Conservation (phyloP, 371 early-diverging fungal genomes). For the Smittium culicis region DNA sequence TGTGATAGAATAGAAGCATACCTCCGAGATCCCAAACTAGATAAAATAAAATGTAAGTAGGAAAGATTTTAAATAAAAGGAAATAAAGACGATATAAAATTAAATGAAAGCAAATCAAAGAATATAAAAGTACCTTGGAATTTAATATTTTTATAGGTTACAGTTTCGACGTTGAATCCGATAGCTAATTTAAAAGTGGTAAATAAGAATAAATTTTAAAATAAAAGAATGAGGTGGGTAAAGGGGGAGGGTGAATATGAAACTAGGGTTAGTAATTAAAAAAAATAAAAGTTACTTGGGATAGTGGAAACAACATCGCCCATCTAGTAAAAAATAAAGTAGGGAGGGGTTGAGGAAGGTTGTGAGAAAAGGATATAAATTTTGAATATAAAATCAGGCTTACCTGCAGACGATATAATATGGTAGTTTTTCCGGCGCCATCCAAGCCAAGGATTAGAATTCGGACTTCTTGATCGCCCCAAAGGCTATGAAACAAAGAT, state of each 20-base stretch:
- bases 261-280: constrained; percentile 19
- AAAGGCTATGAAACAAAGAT: constrained; percentile 45
- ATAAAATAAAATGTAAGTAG: background rate
- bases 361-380: constrained; percentile 1
- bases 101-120: background rate
- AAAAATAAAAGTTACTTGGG: constrained; percentile 44
- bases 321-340: constrained; percentile 10
- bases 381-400: constrained; percentile 4
- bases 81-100: background rate
- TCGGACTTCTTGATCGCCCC: constrained; percentile 86
- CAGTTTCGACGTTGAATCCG: constrained; percentile 86
- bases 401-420: constrained; percentile 67
- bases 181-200: constrained; percentile 32
- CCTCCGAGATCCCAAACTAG: constrained; percentile 86
- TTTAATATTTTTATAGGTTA: constrained; percentile 92
- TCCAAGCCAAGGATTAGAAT: constrained; percentile 95
- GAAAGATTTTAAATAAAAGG: constrained; percentile 11
- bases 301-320: constrained; percentile 95
- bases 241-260: constrained; percentile 8
- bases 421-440: constrained; percentile 98
- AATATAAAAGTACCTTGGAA: constrained; percentile 45
- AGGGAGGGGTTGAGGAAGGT: constrained; percentile 13
- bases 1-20: constrained; percentile 38
- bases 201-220: background rate
- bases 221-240: constrained; percentile 5